Base-by-base conservation (phyloP, 1,139 yeast species). In the Nadsonia commutata region DNA sequence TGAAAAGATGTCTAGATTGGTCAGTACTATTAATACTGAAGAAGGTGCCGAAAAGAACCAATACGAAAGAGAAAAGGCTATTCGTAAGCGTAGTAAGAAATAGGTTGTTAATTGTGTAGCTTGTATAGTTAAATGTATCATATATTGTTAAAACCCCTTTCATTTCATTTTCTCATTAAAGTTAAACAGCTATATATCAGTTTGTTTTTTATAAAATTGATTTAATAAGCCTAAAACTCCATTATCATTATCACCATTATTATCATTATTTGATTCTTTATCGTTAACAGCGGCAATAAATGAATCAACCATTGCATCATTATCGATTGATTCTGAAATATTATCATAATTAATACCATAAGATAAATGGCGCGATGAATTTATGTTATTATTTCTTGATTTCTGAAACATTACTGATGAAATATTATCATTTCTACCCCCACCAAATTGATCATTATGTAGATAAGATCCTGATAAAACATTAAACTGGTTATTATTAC, bases 41-140 rank as follows among this genome's bases (percentile, higher is more conserved):
- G 97, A 88, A 68, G 97, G 97, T 54, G 83, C 93, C 5, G 96
- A 85, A 57, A 81, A 83, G 70, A 88, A 90, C 59, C 79, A 79
- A 54, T 88, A 86, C 61, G 95, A 85, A 58, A 72, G 86, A 50
- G 97, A 86, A 58, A 81, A 76, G 70, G 78, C 73, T 60, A 67
- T 70, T 51, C 72, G 86, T 55, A 77, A 76, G 60, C 63, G 67
- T 27, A 68, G 68, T 61, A 62, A 51, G 55, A 52, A 52, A 39
- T 19, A 39, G 36, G 20, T 21, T 16, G 18, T 22, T n/a, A n/a
- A n/a, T n/a, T n/a, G n/a, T n/a, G n/a, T 7, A 27, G 33, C 33
- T 13, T 4, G 5, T 27, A 8, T 27, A 27, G 33, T 27, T 27
- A 36, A 9, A 16, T 36, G 38, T 18, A 36, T 19, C 18, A 36